Base-by-base conservation (phyloP, 139 green algal genomes). In the Asterochloris sp. region DNA sequence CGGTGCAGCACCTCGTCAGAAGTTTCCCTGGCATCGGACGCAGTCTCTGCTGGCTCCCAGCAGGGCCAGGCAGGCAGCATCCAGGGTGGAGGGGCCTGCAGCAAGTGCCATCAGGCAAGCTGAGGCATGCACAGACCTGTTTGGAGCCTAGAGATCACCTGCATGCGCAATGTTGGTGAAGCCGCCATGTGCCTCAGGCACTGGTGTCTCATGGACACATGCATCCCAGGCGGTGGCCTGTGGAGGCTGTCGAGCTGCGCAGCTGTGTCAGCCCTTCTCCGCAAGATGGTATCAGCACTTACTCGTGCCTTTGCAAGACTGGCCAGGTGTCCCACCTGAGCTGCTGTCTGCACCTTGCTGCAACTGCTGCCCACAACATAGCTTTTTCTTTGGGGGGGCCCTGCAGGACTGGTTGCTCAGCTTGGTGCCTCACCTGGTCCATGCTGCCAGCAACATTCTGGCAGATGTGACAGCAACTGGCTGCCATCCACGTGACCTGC, bases 391-490 rank as follows among this genome's bases (percentile, higher is more conserved):
- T n/a, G n/a, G n/a, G n/a, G n/a, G n/a, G n/a, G n/a, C 23, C 76
- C 29, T 16, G 27, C 76, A 81, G 63, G 67, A 38, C 66, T 85
- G 79, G 83, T n/a, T 9, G 12, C 66, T 87, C 26, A 47, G 71
- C n/a, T 27, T 86, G 16, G 60, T 61, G 10, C 86, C 86, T 69
- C 74, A 78, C 26, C 78, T 91, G 28, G 78, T 91, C 63, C 88
- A 91, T 61, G 88, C 87, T 14, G 27, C 69, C 26, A 84, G 54
- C 82, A 89, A 88, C 69, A 76, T 79, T 47, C 78, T 91, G 77
- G 87, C 82, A 29, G 38, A 75, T 24, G 9, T 91, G 27, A 66
- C 73, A 14, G 73, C 73, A 0, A 14, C 63, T 60, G 86, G 84
- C 19, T 91, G 88, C 69, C 13, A 24, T 6, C 88, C 87, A 0